Evolutionary conservation across 1,139 yeast genomes (phyloP), one percentile per base, ranked within the genome.

Genomic region (Suhomyces taliae): DNA sequence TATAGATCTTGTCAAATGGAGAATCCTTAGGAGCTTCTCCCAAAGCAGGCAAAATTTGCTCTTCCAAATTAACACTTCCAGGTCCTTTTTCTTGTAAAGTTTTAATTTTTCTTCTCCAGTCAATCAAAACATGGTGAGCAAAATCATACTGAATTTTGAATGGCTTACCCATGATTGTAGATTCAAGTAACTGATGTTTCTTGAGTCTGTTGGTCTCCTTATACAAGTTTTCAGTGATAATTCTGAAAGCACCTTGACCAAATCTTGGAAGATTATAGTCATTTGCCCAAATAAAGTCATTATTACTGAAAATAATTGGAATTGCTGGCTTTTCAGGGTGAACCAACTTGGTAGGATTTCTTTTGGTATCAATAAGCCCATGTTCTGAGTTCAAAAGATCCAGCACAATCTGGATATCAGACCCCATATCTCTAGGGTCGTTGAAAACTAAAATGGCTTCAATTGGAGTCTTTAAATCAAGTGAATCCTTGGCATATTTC

Each of bases 201-300:
- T 73, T 68, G n/a, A 80, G 75, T 41, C 69, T 70, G 41, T 87
- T 85, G 39, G 78, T 63, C 44, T 81, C 81, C 39, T 74, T 66
- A 61, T 88, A 90, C 43, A 91, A 66, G 6, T 81, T 69, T 58
- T 86, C 87, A 6, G 87, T 70, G 40, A 82, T 71, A 47, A 82
- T 77, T 48, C 95, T 74, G 58, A 89, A 85, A 2, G 95, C 95
- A 27, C 98, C 98, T 69, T 90, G 97, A 5, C 98, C 98, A 60
- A 89, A 88, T 49, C 99, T 75, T 12, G 96, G 90, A 49, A 85
- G 67, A 9, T 67, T 66, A 64, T 86, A 91, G 61, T 87, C 91
- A 61, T 89, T 90, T 8, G 97, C 90, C 97, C 97, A 93, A 41
- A 88, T 63, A 61, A 90, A 81, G 65, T 93, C 99, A 59, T 87